Base-by-base conservation (phyloP, 306 rosid species). In the Sphenostylis stenocarpa region DNA sequence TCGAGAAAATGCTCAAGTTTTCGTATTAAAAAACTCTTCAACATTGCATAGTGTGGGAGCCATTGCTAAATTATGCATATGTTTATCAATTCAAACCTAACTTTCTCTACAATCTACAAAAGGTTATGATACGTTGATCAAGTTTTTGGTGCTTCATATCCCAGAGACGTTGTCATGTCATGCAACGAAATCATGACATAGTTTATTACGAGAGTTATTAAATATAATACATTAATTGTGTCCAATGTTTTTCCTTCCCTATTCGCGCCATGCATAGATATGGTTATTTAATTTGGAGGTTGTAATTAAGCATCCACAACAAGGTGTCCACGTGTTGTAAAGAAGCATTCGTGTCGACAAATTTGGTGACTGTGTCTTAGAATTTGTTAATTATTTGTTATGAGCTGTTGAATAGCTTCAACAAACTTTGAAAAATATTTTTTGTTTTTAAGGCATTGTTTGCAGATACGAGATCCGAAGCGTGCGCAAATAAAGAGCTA, bases 381-480 rank as follows among this genome's bases (percentile, higher is more conserved):
- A 77, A 65, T 56, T 45, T 80, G 79, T 75, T 74, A 73, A 74
- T 72, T 38, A 82, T 80, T 74, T 57, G 86, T 80, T 83, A 31
- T 75, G 85, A 76, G 87, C 82, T 79, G 84, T 81, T 85, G 80
- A 70, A 79, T 78, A 60, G 81, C 58, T 78, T 74, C 86, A 88
- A 86, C 89, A 75, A 87, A 91, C 90, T 23, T 86, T 85, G 87
- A 86, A 86, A 83, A 20, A 44, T 77, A 65, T 72, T 21, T 79
- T 67, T 79, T 73, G 71, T 77, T 47, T 65, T 65, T 1, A 53
- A 73, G 47, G 28, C 68, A 73, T 70, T 74, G 76, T 84, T 67
- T 51, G 23, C 36, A 63, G 92, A 90, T 87, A 75, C 87, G 87
- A 75, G 87, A 90, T 93, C 91, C 77, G 3, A 76, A 73, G 82